Conservation (phyloP, 257 asterid species). For the Osmanthus fragrans region DNA sequence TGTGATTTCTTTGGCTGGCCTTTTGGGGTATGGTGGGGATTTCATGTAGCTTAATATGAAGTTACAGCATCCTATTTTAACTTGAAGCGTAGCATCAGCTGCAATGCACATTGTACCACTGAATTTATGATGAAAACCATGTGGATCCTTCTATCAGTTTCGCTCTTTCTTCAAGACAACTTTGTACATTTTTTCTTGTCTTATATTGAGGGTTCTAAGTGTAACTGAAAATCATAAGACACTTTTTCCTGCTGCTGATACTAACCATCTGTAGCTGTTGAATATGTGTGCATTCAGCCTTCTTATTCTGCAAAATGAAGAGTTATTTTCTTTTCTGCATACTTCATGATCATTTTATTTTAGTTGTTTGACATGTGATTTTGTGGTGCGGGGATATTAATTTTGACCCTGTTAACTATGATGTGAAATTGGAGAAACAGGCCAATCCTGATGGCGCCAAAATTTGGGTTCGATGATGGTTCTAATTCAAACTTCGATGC, state of each 20-base stretch:
- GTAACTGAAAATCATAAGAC: background rate
- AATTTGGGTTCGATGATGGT: conserved; percentile 74
- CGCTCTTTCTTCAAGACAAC: background rate
- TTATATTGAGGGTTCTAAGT: background rate
- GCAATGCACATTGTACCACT: background rate
- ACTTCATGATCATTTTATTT: conserved; percentile 10
- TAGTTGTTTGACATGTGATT: conserved; percentile 18
- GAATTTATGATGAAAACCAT: background rate
- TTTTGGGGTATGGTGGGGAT: background rate
- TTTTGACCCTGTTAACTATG: conserved; percentile 19
- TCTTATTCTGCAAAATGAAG: conserved; percentile 9
- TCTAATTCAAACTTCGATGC: conserved; percentile 80
- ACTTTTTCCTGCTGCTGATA: background rate
- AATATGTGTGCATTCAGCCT: background rate
- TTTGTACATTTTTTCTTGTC: background rate
- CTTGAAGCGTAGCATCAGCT: background rate
- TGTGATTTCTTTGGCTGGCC: background rate
- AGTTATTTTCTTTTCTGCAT: conserved; percentile 1
- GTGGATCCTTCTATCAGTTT: background rate
- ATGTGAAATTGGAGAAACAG: conserved; percentile 46
- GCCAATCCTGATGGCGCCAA: conserved; percentile 94
- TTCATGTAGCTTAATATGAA: background rate
- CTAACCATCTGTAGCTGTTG: background rate
- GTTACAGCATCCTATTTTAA: background rate
- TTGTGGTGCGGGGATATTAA: conserved; percentile 10